Evolutionary conservation across 805 yeast genomes (phyloP), one percentile per base, ranked within the genome.

Genomic region (Candida fluviatilis): DNA sequence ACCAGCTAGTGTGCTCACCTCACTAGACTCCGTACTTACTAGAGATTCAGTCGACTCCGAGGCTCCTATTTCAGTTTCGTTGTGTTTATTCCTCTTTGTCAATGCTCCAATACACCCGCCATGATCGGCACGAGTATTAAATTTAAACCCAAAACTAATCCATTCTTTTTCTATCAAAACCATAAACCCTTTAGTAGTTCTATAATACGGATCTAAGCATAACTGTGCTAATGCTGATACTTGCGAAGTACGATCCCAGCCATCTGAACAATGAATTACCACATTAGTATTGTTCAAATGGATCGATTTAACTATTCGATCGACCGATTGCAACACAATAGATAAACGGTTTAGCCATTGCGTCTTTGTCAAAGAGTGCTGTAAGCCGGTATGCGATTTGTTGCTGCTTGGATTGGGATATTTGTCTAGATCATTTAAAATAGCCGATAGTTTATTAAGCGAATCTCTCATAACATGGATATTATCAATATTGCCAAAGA

Each of bases 171-270:
- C 99, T 3, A 93, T 71, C 14, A 93, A 66, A 0, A 80, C 74
- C 63, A 84, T 82, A 53, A 93, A 89, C 2, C 99, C 99, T 41
- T 88, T 83, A 2, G 86, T 47, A 0, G 98, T 90, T 47, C 99
- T 71, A 59, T 73, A 93, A 55, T 77, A 87, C 1, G 98, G 97
- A 57, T 93, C 98, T 6, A 90, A 66, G 53, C 96, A 86, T 4
- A 93, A 62, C 60, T 91, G 91, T 17, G 90, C 77, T 43, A 93
- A 64, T 2, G 96, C 82, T 4, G 89, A 74, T 1, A 90, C 76
- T 55, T 93, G 98, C 0, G 97, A 79, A 0, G 99, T 93, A 41
- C 99, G 69, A 56, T 93, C 99, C 99, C 99, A 93, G 1, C 99
- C 99, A 64, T 93, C 99, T 1, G 97, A 88, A 57, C 99, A 93